Evolutionary conservation across 352 stramenopile species (phyloP).

Genomic region (Phytopythium vexans): DNA sequence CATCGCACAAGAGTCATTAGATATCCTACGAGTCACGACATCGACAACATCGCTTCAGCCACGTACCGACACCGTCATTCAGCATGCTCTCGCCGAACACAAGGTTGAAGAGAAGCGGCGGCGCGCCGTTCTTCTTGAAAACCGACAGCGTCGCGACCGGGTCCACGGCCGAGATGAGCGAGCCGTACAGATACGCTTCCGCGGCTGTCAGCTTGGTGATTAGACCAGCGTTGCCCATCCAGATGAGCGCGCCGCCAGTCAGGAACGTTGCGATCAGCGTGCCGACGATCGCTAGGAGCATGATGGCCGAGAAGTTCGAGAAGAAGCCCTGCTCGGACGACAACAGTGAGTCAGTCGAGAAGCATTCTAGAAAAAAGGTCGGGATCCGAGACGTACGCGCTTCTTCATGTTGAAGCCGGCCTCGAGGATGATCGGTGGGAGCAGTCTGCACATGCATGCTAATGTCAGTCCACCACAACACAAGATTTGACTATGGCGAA

Average conservation of each 20-base stretch:
- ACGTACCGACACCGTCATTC: slow-evolving; percentile 91
- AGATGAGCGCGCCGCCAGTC: slow-evolving; percentile 70
- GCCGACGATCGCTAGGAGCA: slow-evolving; percentile 75
- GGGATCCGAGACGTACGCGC: slow-evolving; percentile 30
- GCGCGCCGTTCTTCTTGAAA: slow-evolving; percentile 90
- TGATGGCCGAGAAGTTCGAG: slow-evolving; percentile 85
- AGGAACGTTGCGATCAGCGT: slow-evolving; percentile 82
- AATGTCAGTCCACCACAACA: background rate
- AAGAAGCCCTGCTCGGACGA: slow-evolving; percentile 65
- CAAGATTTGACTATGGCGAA: slow-evolving; percentile 9
- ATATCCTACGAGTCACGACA: slow-evolving; percentile 5
- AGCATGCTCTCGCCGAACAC: slow-evolving; percentile 95
- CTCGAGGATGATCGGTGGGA: slow-evolving; percentile 85
- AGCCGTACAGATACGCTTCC: slow-evolving; percentile 90
- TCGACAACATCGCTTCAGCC: background rate
- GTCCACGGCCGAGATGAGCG: slow-evolving; percentile 92
- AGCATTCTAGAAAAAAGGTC: slow-evolving; percentile 1
- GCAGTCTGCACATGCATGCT: slow-evolving; percentile 17
- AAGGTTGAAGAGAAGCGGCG: slow-evolving; percentile 92
- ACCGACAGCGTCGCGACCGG: slow-evolving; percentile 92
- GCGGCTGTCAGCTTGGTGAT: slow-evolving; percentile 83
- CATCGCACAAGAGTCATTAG: slow-evolving; percentile 1
- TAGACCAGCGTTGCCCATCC: slow-evolving; percentile 60
- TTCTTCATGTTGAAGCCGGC: slow-evolving; percentile 89
- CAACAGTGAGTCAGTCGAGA: background rate